These are phyloP conservation scores for Vachellia pachyceras DNA, from an alignment of 306 rosid species.

Conservation along the genomic window DNA sequence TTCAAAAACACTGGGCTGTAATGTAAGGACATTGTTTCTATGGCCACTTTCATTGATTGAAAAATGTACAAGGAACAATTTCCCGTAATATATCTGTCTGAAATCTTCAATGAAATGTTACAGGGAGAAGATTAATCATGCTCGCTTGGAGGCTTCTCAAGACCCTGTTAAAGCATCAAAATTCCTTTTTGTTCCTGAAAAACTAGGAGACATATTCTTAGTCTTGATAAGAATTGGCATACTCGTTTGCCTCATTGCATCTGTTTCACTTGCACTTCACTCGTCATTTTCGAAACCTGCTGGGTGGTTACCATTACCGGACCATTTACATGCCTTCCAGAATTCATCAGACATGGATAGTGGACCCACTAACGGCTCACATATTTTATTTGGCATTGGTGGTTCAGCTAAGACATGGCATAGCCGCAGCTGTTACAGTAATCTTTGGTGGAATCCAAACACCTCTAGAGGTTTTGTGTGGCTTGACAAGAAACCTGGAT, in stretches of 20 bases:
- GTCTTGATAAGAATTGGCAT: conserved; percentile 60
- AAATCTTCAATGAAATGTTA: conserved; percentile 29
- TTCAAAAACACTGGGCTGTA: conserved; percentile 8
- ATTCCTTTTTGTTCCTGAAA: conserved; percentile 58
- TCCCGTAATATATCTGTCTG: conserved; percentile 1
- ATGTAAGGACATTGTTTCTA: conserved; percentile 34
- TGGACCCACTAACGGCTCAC: conserved; percentile 73
- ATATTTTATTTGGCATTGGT: conserved; percentile 82
- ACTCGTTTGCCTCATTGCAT: conserved; percentile 60
- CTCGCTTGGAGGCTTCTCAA: conserved; percentile 45
- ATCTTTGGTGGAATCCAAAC: conserved; percentile 75
- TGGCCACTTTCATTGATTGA: conserved; percentile 17
- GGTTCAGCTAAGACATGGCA: conserved; percentile 73
- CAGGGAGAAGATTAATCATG: conserved; percentile 48
- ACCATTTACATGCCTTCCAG: conserved; percentile 11
- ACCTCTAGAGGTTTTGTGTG: conserved; percentile 75
- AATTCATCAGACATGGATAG: conserved; percentile 14
- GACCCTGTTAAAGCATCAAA: conserved; percentile 45
- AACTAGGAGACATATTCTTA: conserved; percentile 38
- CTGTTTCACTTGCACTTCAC: conserved; percentile 66
- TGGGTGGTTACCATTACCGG: conserved; percentile 57
- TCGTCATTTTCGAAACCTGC: conserved; percentile 55
- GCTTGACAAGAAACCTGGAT: conserved; percentile 61
- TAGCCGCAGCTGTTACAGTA: conserved; percentile 57
- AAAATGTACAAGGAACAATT: conserved; percentile 11